Conservation (phyloP, 2,329 filamentous ascomycete genomes). For the Exophiala sp. region DNA sequence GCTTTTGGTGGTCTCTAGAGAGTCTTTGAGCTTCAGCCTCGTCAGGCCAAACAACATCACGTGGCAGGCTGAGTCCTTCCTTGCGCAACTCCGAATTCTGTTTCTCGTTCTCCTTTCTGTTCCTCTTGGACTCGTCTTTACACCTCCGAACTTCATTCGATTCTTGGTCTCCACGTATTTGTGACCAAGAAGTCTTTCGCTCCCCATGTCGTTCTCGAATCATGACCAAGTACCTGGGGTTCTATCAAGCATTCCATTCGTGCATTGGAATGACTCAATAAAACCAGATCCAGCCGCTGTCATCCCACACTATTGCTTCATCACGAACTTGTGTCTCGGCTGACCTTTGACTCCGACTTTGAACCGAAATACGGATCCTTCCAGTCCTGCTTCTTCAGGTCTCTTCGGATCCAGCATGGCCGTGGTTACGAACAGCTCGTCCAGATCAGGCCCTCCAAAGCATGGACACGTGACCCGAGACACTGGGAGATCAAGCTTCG, state of each 20-base stretch:
- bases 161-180: too few species aligned
- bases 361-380: background rate
- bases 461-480: background rate
- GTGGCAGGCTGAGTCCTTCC: background rate
- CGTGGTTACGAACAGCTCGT: background rate
- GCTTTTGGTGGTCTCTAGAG: slow-evolving; percentile 8
- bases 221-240: too few species aligned
- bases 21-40: too few species aligned
- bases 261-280: too few species aligned
- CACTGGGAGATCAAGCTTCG: background rate
- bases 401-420: background rate
- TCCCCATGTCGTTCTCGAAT: too few species aligned
- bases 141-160: too few species aligned
- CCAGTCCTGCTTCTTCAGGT: background rate
- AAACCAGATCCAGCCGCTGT: too few species aligned
- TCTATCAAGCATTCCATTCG: too few species aligned
- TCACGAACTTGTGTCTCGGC: background rate
- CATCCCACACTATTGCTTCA: background rate
- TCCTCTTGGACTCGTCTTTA: too few species aligned
- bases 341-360: background rate
- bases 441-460: background rate
- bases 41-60: background rate
- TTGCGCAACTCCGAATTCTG: too few species aligned
- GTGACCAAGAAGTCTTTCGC: too few species aligned
- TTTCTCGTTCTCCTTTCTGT: too few species aligned